phyloP scores from a whole-genome alignment of 352 stramenopile genomes.

The Pythium sp. region DNA sequence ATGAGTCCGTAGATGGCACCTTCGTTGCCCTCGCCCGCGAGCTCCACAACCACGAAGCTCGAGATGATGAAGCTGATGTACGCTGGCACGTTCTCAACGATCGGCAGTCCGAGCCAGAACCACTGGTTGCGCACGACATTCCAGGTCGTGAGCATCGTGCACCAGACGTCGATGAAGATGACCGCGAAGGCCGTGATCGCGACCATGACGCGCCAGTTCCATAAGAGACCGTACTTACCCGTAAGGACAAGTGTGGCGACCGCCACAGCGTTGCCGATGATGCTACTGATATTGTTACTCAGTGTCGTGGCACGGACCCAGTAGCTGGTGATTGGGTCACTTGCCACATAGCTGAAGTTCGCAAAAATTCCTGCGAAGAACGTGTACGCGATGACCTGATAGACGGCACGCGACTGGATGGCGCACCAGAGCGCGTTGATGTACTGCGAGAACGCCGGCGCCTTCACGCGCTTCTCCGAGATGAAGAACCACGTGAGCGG shows the following conservation, averaged over 20 bases:
- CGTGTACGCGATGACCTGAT: slow-evolving; percentile 44
- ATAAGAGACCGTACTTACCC: slow-evolving; percentile 25
- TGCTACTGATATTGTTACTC: slow-evolving; percentile 15
- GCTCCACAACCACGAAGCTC: slow-evolving; percentile 26
- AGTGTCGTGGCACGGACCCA: slow-evolving; percentile 17
- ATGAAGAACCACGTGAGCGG: slow-evolving; percentile 49
- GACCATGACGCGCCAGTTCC: slow-evolving; percentile 26
- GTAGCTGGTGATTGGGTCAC: slow-evolving; percentile 18
- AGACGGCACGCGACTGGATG: slow-evolving; percentile 39
- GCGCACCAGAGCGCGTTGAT: slow-evolving; percentile 33
- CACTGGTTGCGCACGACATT: slow-evolving; percentile 26
- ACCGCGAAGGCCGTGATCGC: slow-evolving; percentile 12
- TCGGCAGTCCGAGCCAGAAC: slow-evolving; percentile 25
- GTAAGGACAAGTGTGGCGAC: slow-evolving; percentile 15
- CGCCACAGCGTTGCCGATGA: slow-evolving; percentile 11
- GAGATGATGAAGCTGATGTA: slow-evolving; percentile 29
- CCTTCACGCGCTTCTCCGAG: slow-evolving; percentile 35
- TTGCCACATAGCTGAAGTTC: slow-evolving; percentile 20
- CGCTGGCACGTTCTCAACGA: slow-evolving; percentile 22
- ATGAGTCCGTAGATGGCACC: slow-evolving; percentile 29
- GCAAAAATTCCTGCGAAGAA: slow-evolving; percentile 20
- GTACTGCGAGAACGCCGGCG: slow-evolving; percentile 34
- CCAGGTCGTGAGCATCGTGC: slow-evolving; percentile 25
- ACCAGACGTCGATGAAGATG: slow-evolving; percentile 19
- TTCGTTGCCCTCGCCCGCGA: slow-evolving; percentile 29